Percentiles rank a stretch among this genome's conserved stretches.
Conservation (phyloP, 2,329 filamentous ascomycete genomes). For the Clarireedia homoeocarpa region DNA sequence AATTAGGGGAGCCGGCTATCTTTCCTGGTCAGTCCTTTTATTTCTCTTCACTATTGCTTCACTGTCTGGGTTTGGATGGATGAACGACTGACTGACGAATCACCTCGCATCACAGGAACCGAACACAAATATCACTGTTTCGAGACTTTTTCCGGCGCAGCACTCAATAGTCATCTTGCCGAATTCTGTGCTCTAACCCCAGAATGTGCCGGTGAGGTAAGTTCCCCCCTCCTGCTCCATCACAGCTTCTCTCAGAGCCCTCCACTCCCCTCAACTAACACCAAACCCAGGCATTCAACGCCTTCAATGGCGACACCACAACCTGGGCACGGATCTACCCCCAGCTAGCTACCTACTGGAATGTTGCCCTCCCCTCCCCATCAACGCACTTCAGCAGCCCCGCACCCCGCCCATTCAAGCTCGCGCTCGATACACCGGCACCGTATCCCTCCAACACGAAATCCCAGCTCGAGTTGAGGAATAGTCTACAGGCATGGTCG, state of each 20-base stretch:
- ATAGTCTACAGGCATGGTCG: neutral
- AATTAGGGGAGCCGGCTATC: neutral
- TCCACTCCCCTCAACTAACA: no score
- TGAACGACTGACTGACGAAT: neutral
- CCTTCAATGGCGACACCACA: neutral
- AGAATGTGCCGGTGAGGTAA: neutral
- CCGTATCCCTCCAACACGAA: neutral
- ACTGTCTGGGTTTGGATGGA: no score
- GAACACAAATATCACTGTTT: neutral
- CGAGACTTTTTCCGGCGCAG: neutral
- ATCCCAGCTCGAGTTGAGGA: neutral
- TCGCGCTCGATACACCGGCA: neutral
- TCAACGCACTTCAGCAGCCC: neutral
- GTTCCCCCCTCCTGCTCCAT: no score
- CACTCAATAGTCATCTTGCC: neutral
- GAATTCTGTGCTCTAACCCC: neutral
- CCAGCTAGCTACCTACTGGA: neutral
- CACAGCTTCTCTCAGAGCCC: no score
- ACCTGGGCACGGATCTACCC: neutral
- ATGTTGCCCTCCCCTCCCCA: neutral
- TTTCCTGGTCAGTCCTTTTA: neutral
- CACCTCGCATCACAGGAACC: neutral
- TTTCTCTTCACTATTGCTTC: neutral
- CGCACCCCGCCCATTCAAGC: neutral
- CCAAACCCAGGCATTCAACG: neutral